Evolutionary conservation across 768 basidiomycete species (phyloP).

Genomic region (Auriculariales sp.): DNA sequence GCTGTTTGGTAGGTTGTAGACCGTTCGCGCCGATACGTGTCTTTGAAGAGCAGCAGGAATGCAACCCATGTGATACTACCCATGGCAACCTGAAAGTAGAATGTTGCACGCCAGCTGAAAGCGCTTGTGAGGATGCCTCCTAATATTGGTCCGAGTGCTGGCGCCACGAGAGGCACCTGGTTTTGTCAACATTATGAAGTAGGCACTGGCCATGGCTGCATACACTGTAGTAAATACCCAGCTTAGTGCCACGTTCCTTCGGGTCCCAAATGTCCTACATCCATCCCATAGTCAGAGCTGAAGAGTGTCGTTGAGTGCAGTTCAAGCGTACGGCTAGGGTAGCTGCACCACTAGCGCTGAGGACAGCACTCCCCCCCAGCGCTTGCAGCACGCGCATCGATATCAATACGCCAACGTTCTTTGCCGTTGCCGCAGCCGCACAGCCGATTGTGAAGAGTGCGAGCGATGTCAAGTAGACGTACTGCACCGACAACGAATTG

Average conservation of each 20-base stretch:
- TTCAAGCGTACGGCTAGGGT: conserved; percentile 41
- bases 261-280: conserved; percentile 53
- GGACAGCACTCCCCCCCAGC: conserved; percentile 49
- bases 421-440: conserved; percentile 39
- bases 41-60: conserved; percentile 58
- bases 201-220: no score
- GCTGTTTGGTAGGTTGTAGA: conserved; percentile 66
- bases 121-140: conserved; percentile 53
- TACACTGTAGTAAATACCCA: conserved; percentile 79
- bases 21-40: conserved; percentile 72
- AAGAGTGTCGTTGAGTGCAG: no score
- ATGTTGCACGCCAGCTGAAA: conserved; percentile 65
- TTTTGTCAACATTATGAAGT: conserved; percentile 14
- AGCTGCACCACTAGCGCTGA: conserved; percentile 60
- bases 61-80: conserved; percentile 35
- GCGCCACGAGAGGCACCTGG: conserved; percentile 12
- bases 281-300: no score
- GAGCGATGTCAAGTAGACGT: conserved; percentile 15
- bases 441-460: conserved; percentile 38
- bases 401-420: conserved; percentile 40
- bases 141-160: conserved; percentile 50
- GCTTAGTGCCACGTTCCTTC: conserved; percentile 57
- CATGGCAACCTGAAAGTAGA: conserved; percentile 67
- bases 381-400: conserved; percentile 56
- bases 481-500: conserved; percentile 2